Conservation (phyloP, 345 rosid genomes). For the Salix udensis region DNA sequence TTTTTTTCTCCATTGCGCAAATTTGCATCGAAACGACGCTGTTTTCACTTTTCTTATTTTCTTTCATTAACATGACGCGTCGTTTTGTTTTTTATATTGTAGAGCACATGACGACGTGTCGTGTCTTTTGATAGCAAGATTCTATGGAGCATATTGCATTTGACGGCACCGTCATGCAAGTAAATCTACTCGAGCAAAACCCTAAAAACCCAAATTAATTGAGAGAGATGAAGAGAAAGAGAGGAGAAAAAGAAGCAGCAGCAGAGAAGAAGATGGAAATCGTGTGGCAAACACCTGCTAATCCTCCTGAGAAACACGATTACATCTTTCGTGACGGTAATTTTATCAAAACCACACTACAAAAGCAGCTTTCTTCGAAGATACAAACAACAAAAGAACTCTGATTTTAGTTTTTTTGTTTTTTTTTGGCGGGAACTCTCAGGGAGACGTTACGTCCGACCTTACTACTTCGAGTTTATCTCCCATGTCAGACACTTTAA, state of each 20-base stretch:
- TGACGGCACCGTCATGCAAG: no score
- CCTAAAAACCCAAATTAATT: background rate
- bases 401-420: background rate
- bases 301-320: slow-evolving; percentile 59
- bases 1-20: background rate
- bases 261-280: slow-evolving; percentile 38
- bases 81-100: background rate
- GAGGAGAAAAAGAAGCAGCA: slow-evolving; percentile 22
- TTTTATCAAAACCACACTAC: background rate
- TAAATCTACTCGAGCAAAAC: background rate
- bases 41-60: background rate
- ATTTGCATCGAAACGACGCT: slow-evolving; percentile 24
- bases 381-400: background rate
- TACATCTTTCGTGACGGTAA: slow-evolving; percentile 67
- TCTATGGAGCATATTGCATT: no score
- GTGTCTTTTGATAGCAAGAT: background rate
- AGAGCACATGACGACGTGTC: background rate
- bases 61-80: background rate
- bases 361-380: background rate
- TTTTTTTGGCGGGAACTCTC: slow-evolving; percentile 31
- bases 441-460: slow-evolving; percentile 83
- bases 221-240: slow-evolving; percentile 29
- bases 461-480: slow-evolving; percentile 85
- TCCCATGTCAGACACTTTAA: slow-evolving; percentile 55
- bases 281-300: slow-evolving; percentile 60